phyloP scores from a whole-genome alignment of 306 rosid genomes.

The Datisca glomerata region DNA sequence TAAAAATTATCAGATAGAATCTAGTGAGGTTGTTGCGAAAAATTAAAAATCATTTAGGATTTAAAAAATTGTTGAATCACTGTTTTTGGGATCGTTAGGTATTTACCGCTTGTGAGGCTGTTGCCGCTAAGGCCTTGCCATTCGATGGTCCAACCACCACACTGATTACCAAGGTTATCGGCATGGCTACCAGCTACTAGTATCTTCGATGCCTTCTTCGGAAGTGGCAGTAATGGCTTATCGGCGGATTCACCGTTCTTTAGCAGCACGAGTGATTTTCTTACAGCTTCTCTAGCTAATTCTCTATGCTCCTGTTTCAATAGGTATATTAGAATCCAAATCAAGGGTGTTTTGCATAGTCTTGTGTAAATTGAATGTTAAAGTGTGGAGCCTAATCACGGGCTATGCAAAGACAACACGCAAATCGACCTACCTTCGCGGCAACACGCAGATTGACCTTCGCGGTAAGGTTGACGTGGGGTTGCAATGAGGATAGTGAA shows the following conservation, averaged over 20 bases:
- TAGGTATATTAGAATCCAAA: not conserved
- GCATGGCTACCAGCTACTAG: slow-evolving; percentile 32
- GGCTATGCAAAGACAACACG: too few relatives aligned
- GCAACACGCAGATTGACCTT: too few relatives aligned
- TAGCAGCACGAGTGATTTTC: slow-evolving; percentile 22
- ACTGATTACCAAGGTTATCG: slow-evolving; percentile 26
- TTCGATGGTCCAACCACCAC: slow-evolving; percentile 35
- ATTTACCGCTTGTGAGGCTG: slow-evolving; percentile 6
- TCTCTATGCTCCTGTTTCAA: slow-evolving; percentile 25
- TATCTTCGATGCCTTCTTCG: slow-evolving; percentile 19
- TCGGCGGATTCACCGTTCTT: slow-evolving; percentile 22
- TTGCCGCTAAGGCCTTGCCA: slow-evolving; percentile 21
- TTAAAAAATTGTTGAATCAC: too few relatives aligned
- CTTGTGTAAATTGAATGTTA: too few relatives aligned
- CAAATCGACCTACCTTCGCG: too few relatives aligned
- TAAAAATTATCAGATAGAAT: too few relatives aligned
- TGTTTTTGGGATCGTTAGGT: not conserved
- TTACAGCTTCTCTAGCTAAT: slow-evolving; percentile 31
- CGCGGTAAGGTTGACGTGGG: too few relatives aligned
- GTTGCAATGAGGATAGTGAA: too few relatives aligned
- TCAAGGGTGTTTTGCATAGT: too few relatives aligned
- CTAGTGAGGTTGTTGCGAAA: too few relatives aligned
- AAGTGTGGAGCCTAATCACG: too few relatives aligned
- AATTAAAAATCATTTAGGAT: too few relatives aligned
- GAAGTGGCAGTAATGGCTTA: slow-evolving; percentile 20